phyloP scores from a whole-genome alignment of 2,329 filamentous ascomycete genomes.

The Thielaviopsis euricoi region DNA sequence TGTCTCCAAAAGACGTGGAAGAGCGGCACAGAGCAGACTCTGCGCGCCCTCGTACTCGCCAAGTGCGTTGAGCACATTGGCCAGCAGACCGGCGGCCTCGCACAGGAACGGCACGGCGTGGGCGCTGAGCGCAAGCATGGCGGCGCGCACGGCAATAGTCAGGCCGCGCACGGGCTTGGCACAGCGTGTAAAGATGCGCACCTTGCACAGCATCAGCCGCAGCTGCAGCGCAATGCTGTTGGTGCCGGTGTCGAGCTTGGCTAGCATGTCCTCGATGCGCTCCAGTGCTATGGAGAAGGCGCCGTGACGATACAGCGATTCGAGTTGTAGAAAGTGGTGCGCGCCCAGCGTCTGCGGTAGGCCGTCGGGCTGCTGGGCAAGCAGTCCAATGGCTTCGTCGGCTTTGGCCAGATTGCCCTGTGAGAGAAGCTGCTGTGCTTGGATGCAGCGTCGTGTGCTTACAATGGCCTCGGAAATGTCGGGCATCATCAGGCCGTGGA shows the following conservation, averaged over 20 bases:
- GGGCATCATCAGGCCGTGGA: background rate
- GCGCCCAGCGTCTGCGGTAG: slow-evolving; percentile 35
- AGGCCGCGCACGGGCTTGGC: slow-evolving; percentile 60
- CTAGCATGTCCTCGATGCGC: slow-evolving; percentile 30
- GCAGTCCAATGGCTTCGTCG: slow-evolving; percentile 39
- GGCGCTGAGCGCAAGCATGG: slow-evolving; percentile 54
- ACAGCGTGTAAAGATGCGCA: slow-evolving; percentile 48
- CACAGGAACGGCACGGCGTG: slow-evolving; percentile 55
- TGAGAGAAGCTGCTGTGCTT: slow-evolving; percentile 6
- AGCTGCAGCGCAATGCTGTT: slow-evolving; percentile 48
- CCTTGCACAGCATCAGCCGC: slow-evolving; percentile 57
- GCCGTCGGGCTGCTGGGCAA: slow-evolving; percentile 27
- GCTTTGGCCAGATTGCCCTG: slow-evolving; percentile 53
- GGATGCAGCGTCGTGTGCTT: background rate
- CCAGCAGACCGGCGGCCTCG: slow-evolving; percentile 51
- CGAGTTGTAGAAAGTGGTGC: slow-evolving; percentile 35
- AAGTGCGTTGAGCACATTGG: slow-evolving; percentile 51
- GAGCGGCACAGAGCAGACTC: slow-evolving; percentile 47
- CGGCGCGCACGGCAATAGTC: slow-evolving; percentile 58
- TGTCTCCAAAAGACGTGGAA: slow-evolving; percentile 64
- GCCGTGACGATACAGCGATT: slow-evolving; percentile 31
- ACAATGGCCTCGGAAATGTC: background rate
- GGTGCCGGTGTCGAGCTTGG: slow-evolving; percentile 24
- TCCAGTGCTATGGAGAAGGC: slow-evolving; percentile 30
- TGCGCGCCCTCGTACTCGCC: slow-evolving; percentile 53